phyloP scores from a whole-genome alignment of 1,284 basidiomycete species.

The Irpex rosettiformis region DNA sequence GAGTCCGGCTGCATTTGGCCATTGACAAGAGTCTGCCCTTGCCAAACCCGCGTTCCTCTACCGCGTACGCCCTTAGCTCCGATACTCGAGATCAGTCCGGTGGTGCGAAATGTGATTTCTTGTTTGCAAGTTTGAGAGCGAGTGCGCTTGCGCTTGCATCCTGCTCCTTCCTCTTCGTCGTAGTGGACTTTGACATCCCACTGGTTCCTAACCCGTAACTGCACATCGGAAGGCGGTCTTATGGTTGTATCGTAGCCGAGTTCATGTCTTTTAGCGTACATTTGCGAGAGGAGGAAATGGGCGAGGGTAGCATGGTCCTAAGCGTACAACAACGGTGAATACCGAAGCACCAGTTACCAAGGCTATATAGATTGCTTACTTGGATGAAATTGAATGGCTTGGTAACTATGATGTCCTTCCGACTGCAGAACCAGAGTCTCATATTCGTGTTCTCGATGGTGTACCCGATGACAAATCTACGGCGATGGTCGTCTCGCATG shows the following conservation, averaged over 20 bases:
- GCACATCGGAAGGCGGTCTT: neutral
- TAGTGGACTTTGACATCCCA: too few species aligned
- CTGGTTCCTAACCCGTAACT: too few species aligned
- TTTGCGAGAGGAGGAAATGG: neutral
- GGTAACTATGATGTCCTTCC: neutral
- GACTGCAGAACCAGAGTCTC: too few species aligned
- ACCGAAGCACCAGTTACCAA: too few species aligned
- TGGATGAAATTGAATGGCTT: neutral
- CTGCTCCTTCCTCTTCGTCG: too few species aligned
- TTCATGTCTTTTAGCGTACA: neutral
- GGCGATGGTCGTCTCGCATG: too few species aligned
- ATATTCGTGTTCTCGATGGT: too few species aligned
- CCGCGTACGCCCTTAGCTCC: neutral
- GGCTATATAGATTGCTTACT: neutral
- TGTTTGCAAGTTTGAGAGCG: too few species aligned
- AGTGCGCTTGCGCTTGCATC: too few species aligned
- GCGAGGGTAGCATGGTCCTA: neutral
- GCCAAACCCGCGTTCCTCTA: conserved; percentile 12
- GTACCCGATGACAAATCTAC: too few species aligned
- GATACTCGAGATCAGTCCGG: neutral
- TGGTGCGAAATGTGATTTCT: conserved; percentile 2
- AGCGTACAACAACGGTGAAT: neutral
- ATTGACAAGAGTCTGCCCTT: neutral
- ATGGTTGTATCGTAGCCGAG: conserved; percentile 2
- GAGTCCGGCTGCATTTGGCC: neutral